Evolutionary conservation across 1,139 yeast species (phyloP).

Genomic region (Sugiyamaella novakii): DNA sequence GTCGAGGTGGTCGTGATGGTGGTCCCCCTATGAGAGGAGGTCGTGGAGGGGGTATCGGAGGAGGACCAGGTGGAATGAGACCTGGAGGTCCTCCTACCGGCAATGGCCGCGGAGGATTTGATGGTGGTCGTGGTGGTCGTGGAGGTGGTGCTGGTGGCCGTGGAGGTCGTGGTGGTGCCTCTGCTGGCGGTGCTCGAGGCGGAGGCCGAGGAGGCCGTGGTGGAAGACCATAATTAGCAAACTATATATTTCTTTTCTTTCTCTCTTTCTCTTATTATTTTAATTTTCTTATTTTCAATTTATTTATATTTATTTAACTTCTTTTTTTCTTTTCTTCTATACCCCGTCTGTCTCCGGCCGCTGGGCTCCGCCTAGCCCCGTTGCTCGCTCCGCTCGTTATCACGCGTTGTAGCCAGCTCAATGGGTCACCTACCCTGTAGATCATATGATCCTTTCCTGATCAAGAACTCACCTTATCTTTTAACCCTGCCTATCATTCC

Average conservation of each 20-base stretch:
- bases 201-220: constrained; percentile 4
- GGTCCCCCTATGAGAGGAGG: constrained; percentile 14
- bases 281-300: background rate
- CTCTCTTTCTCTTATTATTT: background rate
- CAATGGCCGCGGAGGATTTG: constrained; percentile 3
- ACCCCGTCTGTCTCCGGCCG: background rate
- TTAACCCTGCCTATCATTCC: too few species aligned
- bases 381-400: background rate
- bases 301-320: background rate
- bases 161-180: constrained; percentile 1
- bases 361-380: background rate
- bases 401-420: background rate
- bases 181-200: background rate
- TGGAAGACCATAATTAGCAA: constrained; percentile 2
- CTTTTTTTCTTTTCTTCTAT: background rate
- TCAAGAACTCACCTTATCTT: too few species aligned
- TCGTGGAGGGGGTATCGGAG: constrained; percentile 8
- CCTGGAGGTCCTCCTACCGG: background rate
- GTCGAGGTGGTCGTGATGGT: constrained; percentile 2
- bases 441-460: background rate
- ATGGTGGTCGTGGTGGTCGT: background rate
- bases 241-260: background rate
- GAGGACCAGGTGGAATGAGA: background rate
- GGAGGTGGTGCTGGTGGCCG: too few species aligned
- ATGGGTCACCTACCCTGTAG: too few species aligned